Evolutionary conservation across 495 filamentous ascomycete species (phyloP).

Genomic region (Collariella sp.): DNA sequence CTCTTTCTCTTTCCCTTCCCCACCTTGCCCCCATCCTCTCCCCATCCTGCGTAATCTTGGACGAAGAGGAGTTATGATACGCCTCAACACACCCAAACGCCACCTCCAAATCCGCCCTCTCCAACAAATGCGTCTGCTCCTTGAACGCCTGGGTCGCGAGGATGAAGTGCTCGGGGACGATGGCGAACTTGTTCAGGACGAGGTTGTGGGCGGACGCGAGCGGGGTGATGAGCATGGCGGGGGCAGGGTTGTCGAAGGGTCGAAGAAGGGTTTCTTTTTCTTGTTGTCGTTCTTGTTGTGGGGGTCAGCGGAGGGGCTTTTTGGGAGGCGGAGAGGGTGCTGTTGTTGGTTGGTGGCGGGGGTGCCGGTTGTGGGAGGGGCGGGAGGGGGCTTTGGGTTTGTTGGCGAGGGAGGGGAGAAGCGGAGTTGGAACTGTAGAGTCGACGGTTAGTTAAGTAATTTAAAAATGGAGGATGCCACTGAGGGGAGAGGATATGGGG

Average conservation of each 20-base stretch:
- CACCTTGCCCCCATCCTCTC: neutral
- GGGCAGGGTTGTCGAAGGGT: conserved; percentile 61
- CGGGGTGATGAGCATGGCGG: conserved; percentile 53
- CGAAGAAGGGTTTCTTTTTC: conserved; percentile 34
- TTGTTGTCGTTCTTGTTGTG: neutral
- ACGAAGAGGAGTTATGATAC: conserved; percentile 36
- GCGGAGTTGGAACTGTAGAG: conserved; percentile 58
- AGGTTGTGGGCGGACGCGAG: conserved; percentile 52
- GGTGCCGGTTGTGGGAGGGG: neutral
- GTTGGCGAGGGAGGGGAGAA: conserved; percentile 65
- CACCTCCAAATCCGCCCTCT: conserved; percentile 54
- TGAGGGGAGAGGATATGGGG: too few species aligned
- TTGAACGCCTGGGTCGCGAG: conserved; percentile 60
- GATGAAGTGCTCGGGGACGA: conserved; percentile 74
- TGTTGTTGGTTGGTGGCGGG: neutral
- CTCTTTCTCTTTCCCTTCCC: conserved; percentile 28
- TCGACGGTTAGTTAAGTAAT: neutral
- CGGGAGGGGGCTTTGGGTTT: conserved; percentile 48
- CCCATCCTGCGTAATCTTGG: neutral
- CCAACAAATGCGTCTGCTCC: conserved; percentile 59
- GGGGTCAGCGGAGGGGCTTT: neutral
- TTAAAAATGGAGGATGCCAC: too few species aligned
- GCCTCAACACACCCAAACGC: conserved; percentile 56
- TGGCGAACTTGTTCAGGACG: conserved; percentile 74
- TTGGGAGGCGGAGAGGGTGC: too few species aligned